Base-by-base conservation (phyloP, 1,284 basidiomycete genomes). In the Psilocybe mexicana region DNA sequence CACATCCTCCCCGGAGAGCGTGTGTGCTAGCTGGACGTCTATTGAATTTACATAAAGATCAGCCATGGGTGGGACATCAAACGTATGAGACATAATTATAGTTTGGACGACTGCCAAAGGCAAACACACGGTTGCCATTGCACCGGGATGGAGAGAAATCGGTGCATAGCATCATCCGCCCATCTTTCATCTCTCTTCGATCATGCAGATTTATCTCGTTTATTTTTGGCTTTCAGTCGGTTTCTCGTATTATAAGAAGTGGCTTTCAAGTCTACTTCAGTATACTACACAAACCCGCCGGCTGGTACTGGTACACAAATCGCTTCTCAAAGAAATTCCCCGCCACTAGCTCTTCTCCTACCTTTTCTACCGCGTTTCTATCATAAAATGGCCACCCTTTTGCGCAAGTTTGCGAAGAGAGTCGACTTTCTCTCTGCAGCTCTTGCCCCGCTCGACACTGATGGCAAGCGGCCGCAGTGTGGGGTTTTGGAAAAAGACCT, bases 391-490 rank as follows among this genome's bases (percentile, higher is more conserved):
- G 60, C 62, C 35, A 30, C 60, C 33, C 40, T 69, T 28, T 35
- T 63, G 8, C 60, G 60, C 49, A 65, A 52, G 28, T 46, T 69
- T 24, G 63, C 71, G 6, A 52, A 54, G 26, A 54, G 48, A 33
- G 49, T 66, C 30, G 74, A 75, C 61, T 63, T 49, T n/a, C 23
- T 51, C 12, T 26, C 38, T 6, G 67, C 66, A 38, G 57, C 57
- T 30, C 47, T 23, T 8, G 69, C 67, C 14, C 72, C 73, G 7
- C 57, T 71, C 60, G 56, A 73, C 43, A 65, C 65, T 0, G 68
- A 75, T 62, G 74, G 74, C 43, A 71, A 64, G 11, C 61, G 43
- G 23, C 62, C 65, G 3, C 48, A 63, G 25, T 55, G 28, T 36
- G 63, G 61, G 40, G 40, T 54, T 8, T 55, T 58, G 36, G 70